phyloP scores from a whole-genome alignment of 768 basidiomycete genomes.

The Pleurotus ostreatus region DNA sequence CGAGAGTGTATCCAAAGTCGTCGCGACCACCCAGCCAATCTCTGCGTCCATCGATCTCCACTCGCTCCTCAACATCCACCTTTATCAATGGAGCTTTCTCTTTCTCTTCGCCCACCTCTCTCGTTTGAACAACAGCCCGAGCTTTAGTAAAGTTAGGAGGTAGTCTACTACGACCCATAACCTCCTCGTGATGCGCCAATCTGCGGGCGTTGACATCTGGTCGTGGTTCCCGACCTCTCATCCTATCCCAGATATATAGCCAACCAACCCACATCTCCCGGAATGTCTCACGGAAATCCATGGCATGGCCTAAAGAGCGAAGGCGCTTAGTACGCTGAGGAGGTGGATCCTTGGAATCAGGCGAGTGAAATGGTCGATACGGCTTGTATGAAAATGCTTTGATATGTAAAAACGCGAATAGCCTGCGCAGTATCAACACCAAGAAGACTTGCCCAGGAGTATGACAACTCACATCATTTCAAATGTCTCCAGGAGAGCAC shows the following conservation, averaged over 20 bases:
- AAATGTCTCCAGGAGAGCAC: conserved; percentile 63
- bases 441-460: conserved; percentile 4
- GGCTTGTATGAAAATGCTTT: conserved; percentile 68
- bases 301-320: conserved; percentile 55
- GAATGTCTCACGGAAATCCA: conserved; percentile 69
- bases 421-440: conserved; percentile 26
- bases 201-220: conserved; percentile 38
- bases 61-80: conserved; percentile 37
- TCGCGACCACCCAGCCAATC: conserved; percentile 52
- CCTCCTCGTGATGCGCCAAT: conserved; percentile 37
- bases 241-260: conserved; percentile 52
- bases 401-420: conserved; percentile 70
- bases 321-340: conserved; percentile 46
- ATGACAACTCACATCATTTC: conserved; percentile 63
- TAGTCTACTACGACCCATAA: conserved; percentile 29
- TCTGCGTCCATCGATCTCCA: conserved; percentile 38
- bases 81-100: conserved; percentile 23
- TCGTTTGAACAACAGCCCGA: conserved; percentile 17
- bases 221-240: conserved; percentile 53
- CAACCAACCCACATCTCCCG: conserved; percentile 55
- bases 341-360: conserved; percentile 23
- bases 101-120: neutral
- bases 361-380: conserved; percentile 36
- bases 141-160: conserved; percentile 15
- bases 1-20: conserved; percentile 40